Evolutionary conservation across 306 rosid genomes (phyloP), one percentile per base, ranked within the genome.

Genomic region (Fagus crenata): DNA sequence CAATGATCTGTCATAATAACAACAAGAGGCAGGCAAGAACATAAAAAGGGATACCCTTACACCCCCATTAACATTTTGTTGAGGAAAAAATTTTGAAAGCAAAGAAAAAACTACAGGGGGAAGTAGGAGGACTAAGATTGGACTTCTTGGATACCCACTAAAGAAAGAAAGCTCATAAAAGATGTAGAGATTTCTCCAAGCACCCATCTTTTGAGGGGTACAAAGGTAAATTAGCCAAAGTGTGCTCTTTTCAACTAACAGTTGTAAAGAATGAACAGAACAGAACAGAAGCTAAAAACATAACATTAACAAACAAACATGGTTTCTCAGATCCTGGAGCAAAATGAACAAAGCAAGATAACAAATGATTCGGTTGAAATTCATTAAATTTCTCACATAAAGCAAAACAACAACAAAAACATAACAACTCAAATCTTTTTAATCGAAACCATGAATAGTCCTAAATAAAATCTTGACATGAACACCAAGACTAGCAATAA

Each of bases 141-240:
- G 35, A 53, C 46, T 58, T 35, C 7, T 69, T 64, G 58, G 78
- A 69, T 42, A 46, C 60, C 74, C 80, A 74, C 76, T 53, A 53
- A 3, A 41, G 13, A 3, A 60, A 35, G 74, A 73, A 54, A 74
- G 39, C 14, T 5, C n/a, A 2, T 60, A 28, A 28, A 28, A 32
- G 69, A 36, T 64, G 43, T 64, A 36, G 43, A 64, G 4, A 46
- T 46, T 64, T 64, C 37, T 40, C 46, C 28, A 35, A 64, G 42
- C 31, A 22, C 40, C 72, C 72, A 55, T 43, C 63, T 41, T 12
- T 60, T 1, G 4, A 72, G 72, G 84, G 87, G 84, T 36, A 77
- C 22, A 73, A 68, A 1, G 4, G 87, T 80, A 72, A 83, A 76
- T 33, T 6, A 67, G 6, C 3, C 2, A 7, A 1, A 6, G 2